These are phyloP conservation scores for Cymodocea nodosa DNA, from an alignment of 116 monocot species.

Conservation along the genomic window DNA sequence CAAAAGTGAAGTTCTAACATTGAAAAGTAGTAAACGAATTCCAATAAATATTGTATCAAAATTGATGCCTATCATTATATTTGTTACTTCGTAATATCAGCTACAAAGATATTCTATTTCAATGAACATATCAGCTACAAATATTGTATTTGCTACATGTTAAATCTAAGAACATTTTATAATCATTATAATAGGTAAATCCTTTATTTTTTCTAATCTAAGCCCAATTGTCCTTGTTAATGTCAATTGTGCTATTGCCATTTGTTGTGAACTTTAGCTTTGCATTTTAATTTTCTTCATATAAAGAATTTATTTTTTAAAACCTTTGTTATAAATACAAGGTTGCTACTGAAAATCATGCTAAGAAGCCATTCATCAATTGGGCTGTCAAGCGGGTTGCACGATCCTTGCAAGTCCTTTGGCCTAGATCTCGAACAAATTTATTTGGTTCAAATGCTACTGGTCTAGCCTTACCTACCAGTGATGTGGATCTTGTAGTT, in stretches of 20 bases:
- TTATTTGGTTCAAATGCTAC: constrained; percentile 95
- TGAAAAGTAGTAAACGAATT: too few species aligned
- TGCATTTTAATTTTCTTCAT: not conserved
- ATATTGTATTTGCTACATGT: too few species aligned
- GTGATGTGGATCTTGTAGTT: constrained; percentile 98
- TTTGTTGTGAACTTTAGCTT: not conserved
- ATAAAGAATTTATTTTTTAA: not conserved
- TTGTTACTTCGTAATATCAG: too few species aligned
- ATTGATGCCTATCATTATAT: too few species aligned
- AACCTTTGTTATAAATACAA: constrained; percentile 14
- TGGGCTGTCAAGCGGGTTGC: constrained; percentile 94
- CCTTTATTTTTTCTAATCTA: not conserved
- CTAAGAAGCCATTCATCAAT: constrained; percentile 73
- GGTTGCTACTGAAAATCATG: constrained; percentile 85
- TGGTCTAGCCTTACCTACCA: constrained; percentile 92
- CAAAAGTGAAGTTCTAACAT: too few species aligned
- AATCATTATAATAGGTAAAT: too few species aligned
- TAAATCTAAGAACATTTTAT: too few species aligned
- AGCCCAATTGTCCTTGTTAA: not conserved
- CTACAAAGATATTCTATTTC: too few species aligned
- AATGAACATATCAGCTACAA: too few species aligned
- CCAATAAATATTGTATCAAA: too few species aligned
- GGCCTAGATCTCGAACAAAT: constrained; percentile 94
- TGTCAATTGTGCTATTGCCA: too few species aligned
- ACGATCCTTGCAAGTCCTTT: constrained; percentile 85